These are phyloP conservation scores for Polytolypa hystricis DNA, from an alignment of 2,329 filamentous ascomycete species.

Conservation along the genomic window DNA sequence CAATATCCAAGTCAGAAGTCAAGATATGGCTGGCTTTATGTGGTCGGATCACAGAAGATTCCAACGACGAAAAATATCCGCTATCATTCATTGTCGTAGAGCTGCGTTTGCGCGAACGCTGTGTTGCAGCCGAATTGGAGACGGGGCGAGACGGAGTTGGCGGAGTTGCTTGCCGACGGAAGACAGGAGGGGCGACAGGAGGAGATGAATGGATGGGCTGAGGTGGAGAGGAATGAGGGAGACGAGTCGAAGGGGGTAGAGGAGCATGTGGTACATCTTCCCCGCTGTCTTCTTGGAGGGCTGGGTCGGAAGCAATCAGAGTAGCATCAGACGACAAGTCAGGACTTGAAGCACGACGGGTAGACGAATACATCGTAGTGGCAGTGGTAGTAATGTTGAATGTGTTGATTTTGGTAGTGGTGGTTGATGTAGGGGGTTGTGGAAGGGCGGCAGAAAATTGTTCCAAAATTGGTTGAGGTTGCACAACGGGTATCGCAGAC, in stretches of 20 bases:
- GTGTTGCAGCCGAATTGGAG: slow-evolving; percentile 50
- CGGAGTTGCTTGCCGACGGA: slow-evolving; percentile 53
- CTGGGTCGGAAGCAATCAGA: slow-evolving; percentile 58
- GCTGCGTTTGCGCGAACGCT: slow-evolving; percentile 62
- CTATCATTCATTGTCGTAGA: slow-evolving; percentile 78
- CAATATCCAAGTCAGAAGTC: slow-evolving; percentile 62
- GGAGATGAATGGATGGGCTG: slow-evolving; percentile 76
- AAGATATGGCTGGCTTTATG: slow-evolving; percentile 53
- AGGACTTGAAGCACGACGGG: slow-evolving; percentile 9
- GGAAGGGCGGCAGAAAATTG: slow-evolving; percentile 20
- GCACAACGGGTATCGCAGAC: slow-evolving; percentile 32
- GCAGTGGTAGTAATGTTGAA: slow-evolving; percentile 12
- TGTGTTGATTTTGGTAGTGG: slow-evolving; percentile 21
- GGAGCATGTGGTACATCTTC: slow-evolving; percentile 30
- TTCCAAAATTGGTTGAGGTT: slow-evolving; percentile 15
- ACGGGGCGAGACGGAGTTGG: slow-evolving; percentile 59
- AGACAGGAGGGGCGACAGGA: slow-evolving; percentile 53
- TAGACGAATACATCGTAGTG: slow-evolving; percentile 10
- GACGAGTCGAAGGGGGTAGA: slow-evolving; percentile 16
- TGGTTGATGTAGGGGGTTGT: slow-evolving; percentile 22
- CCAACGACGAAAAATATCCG: slow-evolving; percentile 91
- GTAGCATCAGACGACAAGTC: slow-evolving; percentile 70
- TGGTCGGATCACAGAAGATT: slow-evolving; percentile 75
- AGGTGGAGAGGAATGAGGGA: slow-evolving; percentile 37
- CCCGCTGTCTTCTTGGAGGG: slow-evolving; percentile 42